phyloP scores from a whole-genome alignment of 148 eudicot genomes.

The Silene uniflora region DNA sequence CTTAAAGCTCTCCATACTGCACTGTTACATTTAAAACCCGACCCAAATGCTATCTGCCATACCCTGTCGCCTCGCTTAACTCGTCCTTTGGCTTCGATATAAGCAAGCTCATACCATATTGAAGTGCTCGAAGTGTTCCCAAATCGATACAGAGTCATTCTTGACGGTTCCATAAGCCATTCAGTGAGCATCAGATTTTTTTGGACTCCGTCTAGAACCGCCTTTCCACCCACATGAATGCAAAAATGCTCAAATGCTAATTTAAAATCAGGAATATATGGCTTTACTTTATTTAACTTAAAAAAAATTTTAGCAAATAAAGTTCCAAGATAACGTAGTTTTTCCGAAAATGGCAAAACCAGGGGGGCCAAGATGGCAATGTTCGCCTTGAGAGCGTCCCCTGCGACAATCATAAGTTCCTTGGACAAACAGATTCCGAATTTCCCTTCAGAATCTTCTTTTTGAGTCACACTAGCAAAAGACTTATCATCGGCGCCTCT shows the following conservation, averaged over 20 bases:
- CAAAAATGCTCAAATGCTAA: slow-evolving; percentile 23
- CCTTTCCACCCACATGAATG: slow-evolving; percentile 18
- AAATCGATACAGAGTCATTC: slow-evolving; percentile 20
- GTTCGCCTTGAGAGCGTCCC: slow-evolving; percentile 19
- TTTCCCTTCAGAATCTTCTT: slow-evolving; percentile 14
- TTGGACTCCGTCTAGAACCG: slow-evolving; percentile 14
- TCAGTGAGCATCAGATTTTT: slow-evolving; percentile 12
- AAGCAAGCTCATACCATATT: slow-evolving; percentile 15
- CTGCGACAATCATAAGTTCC: slow-evolving; percentile 15
- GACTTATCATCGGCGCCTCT: slow-evolving; percentile 13
- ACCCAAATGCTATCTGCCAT: slow-evolving; percentile 21
- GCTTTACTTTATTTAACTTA: not conserved
- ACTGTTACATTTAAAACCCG: slow-evolving; percentile 22
- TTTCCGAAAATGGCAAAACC: slow-evolving; percentile 14
- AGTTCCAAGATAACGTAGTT: not conserved
- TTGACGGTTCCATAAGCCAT: slow-evolving; percentile 20
- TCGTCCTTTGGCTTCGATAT: slow-evolving; percentile 15
- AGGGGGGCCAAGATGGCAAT: slow-evolving; percentile 13
- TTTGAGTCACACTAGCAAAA: slow-evolving; percentile 12
- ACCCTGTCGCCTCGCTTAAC: slow-evolving; percentile 12
- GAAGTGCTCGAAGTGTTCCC: slow-evolving; percentile 20
- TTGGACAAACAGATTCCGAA: slow-evolving; percentile 9
- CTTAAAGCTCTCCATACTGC: slow-evolving; percentile 17
- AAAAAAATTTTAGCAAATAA: not conserved
- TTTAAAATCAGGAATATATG: slow-evolving; percentile 16